A percentile compares a stretch with the other conserved stretches of the same genome.
These are phyloP conservation scores for Colletotrichum sp. DNA, from an alignment of 2,329 filamentous ascomycete species.

Conservation along the genomic window DNA sequence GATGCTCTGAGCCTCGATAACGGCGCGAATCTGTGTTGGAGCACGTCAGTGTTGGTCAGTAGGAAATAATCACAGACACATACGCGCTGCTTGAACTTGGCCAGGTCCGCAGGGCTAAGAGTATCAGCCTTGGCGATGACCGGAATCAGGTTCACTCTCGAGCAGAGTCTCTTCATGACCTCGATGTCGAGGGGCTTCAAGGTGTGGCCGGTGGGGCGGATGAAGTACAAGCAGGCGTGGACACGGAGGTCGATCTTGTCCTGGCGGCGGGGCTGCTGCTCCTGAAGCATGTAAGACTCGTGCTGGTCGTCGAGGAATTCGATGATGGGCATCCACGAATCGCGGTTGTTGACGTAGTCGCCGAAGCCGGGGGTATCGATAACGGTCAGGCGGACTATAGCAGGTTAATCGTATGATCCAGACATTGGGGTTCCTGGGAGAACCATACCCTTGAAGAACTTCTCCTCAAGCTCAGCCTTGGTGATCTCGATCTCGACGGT, in stretches of 20 bases:
- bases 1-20: conserved; percentile 98
- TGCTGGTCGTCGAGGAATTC: conserved; percentile 99
- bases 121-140: conserved; percentile 99
- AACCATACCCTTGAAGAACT: conserved; percentile 96
- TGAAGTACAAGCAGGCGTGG: conserved; percentile 98
- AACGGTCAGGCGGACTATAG: conserved; percentile 90
- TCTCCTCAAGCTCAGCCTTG: conserved; percentile 99
- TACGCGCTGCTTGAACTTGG: conserved; percentile 95
- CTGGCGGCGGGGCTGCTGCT: conserved; percentile 96
- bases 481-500: conserved; percentile 99
- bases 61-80: conserved; percentile 34
- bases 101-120: conserved; percentile 87
- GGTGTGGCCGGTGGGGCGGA: conserved; percentile 96
- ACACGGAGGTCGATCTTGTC: conserved; percentile 99
- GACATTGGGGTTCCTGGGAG: neutral
- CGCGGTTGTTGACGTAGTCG: conserved; percentile 99
- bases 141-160: conserved; percentile 96
- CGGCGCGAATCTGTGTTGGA: conserved; percentile 76
- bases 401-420: conserved; percentile 13
- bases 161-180: conserved; percentile 99
- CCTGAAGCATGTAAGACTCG: conserved; percentile 99
- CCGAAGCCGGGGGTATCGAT: conserved; percentile 99
- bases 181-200: conserved; percentile 99
- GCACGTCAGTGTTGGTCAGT: neutral
- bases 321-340: conserved; percentile 99